These are phyloP conservation scores for Volvox africanus DNA, from an alignment of 139 green algal genomes.

Conservation along the genomic window DNA sequence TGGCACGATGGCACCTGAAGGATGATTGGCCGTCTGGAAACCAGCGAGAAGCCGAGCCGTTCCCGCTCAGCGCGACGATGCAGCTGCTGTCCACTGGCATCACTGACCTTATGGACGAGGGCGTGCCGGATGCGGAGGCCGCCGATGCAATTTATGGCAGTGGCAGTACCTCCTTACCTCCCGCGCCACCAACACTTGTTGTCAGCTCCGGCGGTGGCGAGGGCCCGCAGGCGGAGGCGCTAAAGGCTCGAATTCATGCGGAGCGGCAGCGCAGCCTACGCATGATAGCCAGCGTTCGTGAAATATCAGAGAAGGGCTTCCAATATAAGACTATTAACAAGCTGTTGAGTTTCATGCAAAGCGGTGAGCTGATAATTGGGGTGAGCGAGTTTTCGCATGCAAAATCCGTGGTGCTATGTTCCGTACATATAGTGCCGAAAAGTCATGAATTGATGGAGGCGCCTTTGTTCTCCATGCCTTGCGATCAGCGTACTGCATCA, in stretches of 20 bases:
- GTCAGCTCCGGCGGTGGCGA: no score
- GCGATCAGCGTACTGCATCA: no score
- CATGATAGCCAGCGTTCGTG: background rate
- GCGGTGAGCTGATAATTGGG: background rate
- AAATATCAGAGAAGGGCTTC: background rate
- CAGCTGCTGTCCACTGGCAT: conserved; percentile 13
- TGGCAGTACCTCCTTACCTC: no score
- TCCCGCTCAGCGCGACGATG: conserved; percentile 7
- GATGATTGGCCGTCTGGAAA: conserved; percentile 25
- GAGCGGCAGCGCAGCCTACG: background rate
- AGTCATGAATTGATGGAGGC: no score
- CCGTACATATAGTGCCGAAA: no score
- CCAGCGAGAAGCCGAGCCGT: background rate
- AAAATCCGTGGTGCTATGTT: no score
- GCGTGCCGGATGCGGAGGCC: no score
- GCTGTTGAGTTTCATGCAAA: conserved; percentile 33
- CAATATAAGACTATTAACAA: background rate
- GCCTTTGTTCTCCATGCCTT: no score
- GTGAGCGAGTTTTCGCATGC: no score
- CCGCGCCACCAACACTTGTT: no score
- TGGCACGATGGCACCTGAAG: background rate
- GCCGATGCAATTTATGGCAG: no score
- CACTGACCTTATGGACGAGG: background rate
- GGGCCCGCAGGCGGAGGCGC: no score
- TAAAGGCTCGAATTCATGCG: background rate